phyloP scores from a whole-genome alignment of 768 basidiomycete genomes.

The Hericium alpestre region DNA sequence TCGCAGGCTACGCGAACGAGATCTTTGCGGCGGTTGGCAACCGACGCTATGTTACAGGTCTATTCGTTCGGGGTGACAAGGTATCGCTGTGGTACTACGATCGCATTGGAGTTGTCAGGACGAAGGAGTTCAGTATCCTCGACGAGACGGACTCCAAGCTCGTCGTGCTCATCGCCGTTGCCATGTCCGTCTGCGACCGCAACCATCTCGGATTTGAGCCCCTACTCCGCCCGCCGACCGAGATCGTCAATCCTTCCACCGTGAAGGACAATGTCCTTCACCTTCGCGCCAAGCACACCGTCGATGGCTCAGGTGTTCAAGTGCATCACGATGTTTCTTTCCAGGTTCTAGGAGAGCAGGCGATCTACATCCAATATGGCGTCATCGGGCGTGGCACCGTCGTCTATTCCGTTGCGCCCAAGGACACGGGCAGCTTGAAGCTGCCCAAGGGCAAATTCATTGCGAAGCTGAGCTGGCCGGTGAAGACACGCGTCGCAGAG shows the following conservation, averaged over 20 bases:
- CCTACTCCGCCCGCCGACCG: not conserved
- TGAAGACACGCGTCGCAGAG: not conserved
- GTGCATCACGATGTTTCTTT: not conserved
- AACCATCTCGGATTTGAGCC: not conserved
- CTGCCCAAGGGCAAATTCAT: not conserved
- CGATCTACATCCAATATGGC: not conserved
- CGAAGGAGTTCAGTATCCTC: not conserved
- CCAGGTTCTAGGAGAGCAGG: not conserved
- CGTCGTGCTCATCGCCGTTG: not conserved
- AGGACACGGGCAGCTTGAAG: no score
- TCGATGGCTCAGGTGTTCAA: no score
- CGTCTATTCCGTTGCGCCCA: not conserved
- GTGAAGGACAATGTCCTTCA: no score
- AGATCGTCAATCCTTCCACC: no score
- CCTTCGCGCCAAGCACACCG: no score
- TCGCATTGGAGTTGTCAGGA: not conserved
- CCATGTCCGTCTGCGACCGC: not conserved
- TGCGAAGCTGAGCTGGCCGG: not conserved
- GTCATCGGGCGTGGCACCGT: not conserved
- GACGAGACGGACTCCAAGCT: constrained; percentile 42
- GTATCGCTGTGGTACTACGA: not conserved
- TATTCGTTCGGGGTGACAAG: not conserved
- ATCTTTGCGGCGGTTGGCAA: not conserved
- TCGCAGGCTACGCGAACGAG: not conserved
- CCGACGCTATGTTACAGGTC: not conserved